A percentile compares a stretch with the other conserved stretches of the same genome.
Evolutionary conservation across 768 basidiomycete species (phyloP).

Genomic region (Pilatotrama ljubarskyi): DNA sequence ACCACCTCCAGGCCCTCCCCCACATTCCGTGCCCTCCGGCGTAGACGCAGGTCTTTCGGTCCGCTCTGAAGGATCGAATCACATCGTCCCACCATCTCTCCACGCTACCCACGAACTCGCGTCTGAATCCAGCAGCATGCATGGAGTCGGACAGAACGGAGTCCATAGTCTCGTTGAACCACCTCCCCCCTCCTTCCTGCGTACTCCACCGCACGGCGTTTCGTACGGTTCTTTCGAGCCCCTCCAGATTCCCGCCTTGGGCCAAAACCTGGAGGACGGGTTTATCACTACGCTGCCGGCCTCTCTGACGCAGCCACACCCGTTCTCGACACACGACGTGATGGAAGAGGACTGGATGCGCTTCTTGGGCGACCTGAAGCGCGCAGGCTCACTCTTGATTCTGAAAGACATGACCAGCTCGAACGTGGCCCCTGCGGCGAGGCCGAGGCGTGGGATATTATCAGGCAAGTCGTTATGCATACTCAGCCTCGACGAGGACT

Average conservation of each 20-base stretch:
- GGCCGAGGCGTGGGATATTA: constrained; percentile 12
- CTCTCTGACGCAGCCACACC: constrained; percentile 41
- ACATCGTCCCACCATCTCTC: too few species aligned
- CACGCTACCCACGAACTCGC: too few species aligned
- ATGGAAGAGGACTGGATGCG: constrained; percentile 50
- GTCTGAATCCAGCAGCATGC: neutral
- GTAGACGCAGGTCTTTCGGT: too few species aligned
- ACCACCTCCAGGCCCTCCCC: too few species aligned
- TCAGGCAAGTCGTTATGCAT: neutral
- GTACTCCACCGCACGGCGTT: constrained; percentile 12
- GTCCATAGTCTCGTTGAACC: constrained; percentile 16
- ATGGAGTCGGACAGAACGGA: neutral
- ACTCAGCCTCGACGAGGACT: constrained; percentile 31
- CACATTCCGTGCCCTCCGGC: too few species aligned
- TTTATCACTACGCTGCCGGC: constrained; percentile 48
- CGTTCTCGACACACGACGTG: constrained; percentile 52
- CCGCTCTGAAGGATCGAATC: too few species aligned
- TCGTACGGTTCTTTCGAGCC: constrained; percentile 34
- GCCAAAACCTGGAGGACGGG: constrained; percentile 40
- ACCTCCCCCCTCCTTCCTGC: constrained; percentile 25
- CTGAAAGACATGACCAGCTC: constrained; percentile 16
- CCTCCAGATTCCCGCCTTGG: constrained; percentile 32
- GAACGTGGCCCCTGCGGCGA: constrained; percentile 5
- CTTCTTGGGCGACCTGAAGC: constrained; percentile 27
- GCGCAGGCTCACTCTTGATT: constrained; percentile 1